A percentile compares a stretch with the other conserved stretches of the same genome.
These are phyloP conservation scores for Boletus subparvulus DNA, from an alignment of 768 basidiomycete species.

Conservation along the genomic window DNA sequence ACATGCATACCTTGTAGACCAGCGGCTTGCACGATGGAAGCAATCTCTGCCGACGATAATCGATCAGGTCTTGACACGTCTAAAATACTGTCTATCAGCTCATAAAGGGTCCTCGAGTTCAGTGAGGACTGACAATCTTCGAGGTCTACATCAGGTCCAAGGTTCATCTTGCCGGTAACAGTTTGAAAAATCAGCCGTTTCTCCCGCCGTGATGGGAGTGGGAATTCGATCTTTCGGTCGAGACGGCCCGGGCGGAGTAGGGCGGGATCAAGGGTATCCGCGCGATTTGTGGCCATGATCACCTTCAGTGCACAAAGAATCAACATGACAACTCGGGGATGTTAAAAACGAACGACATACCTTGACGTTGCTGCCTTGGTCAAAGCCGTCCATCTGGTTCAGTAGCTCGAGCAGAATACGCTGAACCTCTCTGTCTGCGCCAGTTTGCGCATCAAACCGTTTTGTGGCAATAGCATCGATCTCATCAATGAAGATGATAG, in stretches of 20 bases:
- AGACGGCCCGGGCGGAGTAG: constrained; percentile 95
- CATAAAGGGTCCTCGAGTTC: constrained; percentile 1
- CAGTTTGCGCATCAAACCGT: constrained; percentile 98
- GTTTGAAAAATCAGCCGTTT: constrained; percentile 98
- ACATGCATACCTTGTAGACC: constrained; percentile 79
- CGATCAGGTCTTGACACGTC: constrained; percentile 97
- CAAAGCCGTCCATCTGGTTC: constrained; percentile 99
- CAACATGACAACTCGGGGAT: not conserved
- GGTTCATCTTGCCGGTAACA: constrained; percentile 95
- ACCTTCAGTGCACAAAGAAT: constrained; percentile 52
- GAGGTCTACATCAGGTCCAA: constrained; percentile 95
- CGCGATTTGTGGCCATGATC: constrained; percentile 99
- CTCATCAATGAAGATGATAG: constrained; percentile 99
- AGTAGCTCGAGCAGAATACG: constrained; percentile 95
- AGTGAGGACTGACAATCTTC: constrained; percentile 82
- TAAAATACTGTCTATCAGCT: constrained; percentile 33
- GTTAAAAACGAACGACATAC: constrained; percentile 37
- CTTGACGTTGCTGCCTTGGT: constrained; percentile 98
- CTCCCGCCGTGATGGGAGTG: constrained; percentile 89
- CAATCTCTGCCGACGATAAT: constrained; percentile 92
- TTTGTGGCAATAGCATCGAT: constrained; percentile 99
- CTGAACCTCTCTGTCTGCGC: constrained; percentile 98
- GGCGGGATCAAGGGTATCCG: constrained; percentile 97
- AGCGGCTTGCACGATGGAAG: constrained; percentile 94
- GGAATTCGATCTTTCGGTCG: constrained; percentile 99